Evolutionary conservation across 768 basidiomycete genomes (phyloP), one percentile per base, ranked within the genome.

Genomic region (Cubamyces lactineus): DNA sequence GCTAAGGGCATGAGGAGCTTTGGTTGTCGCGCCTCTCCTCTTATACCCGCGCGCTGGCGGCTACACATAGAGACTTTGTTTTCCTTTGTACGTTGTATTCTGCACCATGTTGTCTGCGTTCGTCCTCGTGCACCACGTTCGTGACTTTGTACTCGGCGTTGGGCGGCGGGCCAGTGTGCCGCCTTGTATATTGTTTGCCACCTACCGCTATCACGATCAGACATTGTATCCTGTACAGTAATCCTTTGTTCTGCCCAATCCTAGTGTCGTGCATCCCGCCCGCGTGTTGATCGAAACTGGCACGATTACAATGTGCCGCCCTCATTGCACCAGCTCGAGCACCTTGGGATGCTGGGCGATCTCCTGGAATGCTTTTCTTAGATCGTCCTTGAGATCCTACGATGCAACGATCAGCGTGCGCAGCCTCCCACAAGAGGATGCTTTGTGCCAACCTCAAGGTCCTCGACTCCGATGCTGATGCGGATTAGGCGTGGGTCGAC

Each of bases 381-480:
- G 67, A 71, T 93, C 92, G 50, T 77, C 80, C 71, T 88, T 89
- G 65, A 94, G 74, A 69, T 93, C 91, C 85, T 91, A 69, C 24
- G 50, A 3, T 12, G 30, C 24, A n/a, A 45, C 46, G 1, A 28
- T 41, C 12, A 17, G 8, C 34, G 11, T 34, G 1, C 34, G 9
- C 34, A 34, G 34, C 34, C 34, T 46, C 24, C 5, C 24, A 34
- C 1, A 34, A n/a, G 34, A 11, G 34, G 34, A 28, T 28, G 1
- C 34, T 11, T 34, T 6, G 34, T 11, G 34, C 81, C 61, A 69
- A 83, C 89, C 70, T 89, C 86, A 3, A 91, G 71, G 46, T 94
- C 91, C 74, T 96, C 94, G 0, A 95, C 82, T 2, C 94, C 94
- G 54, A 94, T 79, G 65, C 91, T 93, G 28, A 96, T 74, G 55